Percentiles rank a stretch among this genome's conserved stretches.
These are phyloP conservation scores for Hyaloscypha bicolor DNA, from an alignment of 495 filamentous ascomycete genomes.

Conservation along the genomic window DNA sequence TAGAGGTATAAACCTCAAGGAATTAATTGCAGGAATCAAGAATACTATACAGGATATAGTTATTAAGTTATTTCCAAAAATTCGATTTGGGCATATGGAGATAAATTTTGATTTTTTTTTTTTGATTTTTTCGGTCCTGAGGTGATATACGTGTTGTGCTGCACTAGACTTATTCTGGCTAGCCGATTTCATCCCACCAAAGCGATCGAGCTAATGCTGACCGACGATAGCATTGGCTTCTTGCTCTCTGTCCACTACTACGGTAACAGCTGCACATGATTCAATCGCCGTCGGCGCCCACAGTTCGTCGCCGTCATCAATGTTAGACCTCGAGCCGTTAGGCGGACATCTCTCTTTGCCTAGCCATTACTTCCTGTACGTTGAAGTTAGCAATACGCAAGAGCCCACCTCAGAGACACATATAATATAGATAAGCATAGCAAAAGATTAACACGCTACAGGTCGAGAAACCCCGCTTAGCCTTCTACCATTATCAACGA, in stretches of 20 bases:
- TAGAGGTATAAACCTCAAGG: too few relatives aligned
- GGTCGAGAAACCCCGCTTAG: slow-evolving; percentile 2
- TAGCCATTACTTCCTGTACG: slow-evolving; percentile 1
- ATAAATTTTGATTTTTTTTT: too few relatives aligned
- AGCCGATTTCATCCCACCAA: slow-evolving; percentile 3
- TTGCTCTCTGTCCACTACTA: neutral
- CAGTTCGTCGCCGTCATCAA: neutral
- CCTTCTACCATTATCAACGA: neutral
- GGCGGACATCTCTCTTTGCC: neutral
- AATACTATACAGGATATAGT: too few relatives aligned
- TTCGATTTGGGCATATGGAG: too few relatives aligned
- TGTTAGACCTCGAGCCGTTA: neutral
- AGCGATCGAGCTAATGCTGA: neutral
- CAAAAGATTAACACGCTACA: slow-evolving; percentile 1
- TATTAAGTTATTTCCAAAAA: too few relatives aligned
- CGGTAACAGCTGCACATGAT: slow-evolving; percentile 1
- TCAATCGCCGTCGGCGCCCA: neutral
- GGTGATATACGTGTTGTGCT: too few relatives aligned
- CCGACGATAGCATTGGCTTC: neutral
- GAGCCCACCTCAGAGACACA: slow-evolving; percentile 13
- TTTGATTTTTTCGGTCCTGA: too few relatives aligned
- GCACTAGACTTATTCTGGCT: too few relatives aligned
- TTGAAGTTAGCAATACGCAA: slow-evolving; percentile 11
- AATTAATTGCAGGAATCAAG: too few relatives aligned
- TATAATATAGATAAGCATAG: neutral